phyloP scores from a whole-genome alignment of 306 rosid genomes.

The Hylodesmum podocarpum region DNA sequence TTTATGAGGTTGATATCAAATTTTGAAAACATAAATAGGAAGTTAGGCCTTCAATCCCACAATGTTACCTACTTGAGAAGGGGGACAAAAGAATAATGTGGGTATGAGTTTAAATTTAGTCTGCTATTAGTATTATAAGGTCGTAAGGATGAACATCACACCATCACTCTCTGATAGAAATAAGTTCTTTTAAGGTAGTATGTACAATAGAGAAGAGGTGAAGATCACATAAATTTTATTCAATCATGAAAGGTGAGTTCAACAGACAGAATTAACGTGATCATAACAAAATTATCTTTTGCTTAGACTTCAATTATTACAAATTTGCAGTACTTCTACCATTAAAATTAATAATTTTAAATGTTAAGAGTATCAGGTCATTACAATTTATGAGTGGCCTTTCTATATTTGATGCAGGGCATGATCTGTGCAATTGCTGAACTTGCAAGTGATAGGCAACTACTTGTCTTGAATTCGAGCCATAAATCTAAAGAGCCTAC shows the following conservation, averaged over 20 bases:
- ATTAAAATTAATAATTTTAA: neutral
- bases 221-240: neutral
- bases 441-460: slow-evolving; percentile 84
- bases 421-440: slow-evolving; percentile 86
- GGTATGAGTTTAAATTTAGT: neutral
- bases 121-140: neutral
- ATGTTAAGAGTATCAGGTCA: neutral
- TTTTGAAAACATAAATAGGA: neutral
- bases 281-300: neutral
- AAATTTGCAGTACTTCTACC: neutral
- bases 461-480: slow-evolving; percentile 44
- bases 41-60: neutral
- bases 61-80: neutral
- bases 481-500: slow-evolving; percentile 51
- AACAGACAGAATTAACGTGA: neutral
- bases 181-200: neutral
- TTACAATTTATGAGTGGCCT: neutral
- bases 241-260: neutral
- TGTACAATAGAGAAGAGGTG: neutral
- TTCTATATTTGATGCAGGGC: slow-evolving; percentile 46
- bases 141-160: neutral
- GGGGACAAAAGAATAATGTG: neutral
- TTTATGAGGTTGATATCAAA: neutral
- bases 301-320: neutral
- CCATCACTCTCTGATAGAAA: neutral